Evolutionary conservation across 1,139 yeast species (phyloP), one percentile per base, ranked within the genome.

Genomic region (Suhomyces wounanorum): DNA sequence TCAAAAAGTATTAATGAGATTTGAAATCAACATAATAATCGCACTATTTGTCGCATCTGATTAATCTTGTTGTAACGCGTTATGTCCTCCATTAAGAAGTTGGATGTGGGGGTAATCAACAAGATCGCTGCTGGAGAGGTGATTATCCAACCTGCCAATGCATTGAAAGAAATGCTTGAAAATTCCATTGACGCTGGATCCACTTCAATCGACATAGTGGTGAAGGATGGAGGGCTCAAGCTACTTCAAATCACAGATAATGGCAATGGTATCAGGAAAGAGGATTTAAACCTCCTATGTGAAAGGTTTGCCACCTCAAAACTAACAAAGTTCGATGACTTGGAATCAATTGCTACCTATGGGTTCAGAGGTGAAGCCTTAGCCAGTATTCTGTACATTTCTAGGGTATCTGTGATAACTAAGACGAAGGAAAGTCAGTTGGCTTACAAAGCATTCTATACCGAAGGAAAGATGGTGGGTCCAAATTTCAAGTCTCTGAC

Each of bases 51-150:
- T 17, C 47, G 47, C 36, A 44, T 23, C 39, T 11, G 33, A 13
- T 40, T 14, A 14, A 14, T 9, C 13, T n/a, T 23, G 13, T 14
- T 8, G 16, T 3, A 21, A 31, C 44, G 40, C 46, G 36, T 11
- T 42, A 49, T 43, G 46, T 3, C 58, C 10, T 33, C 52, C n/a
- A 72, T 71, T 41, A 63, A 72, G 60, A 76, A 80, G 47, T 77
- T 90, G 11, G 91, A 85, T 38, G 71, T 71, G 26, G 63, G 80
- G 3, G 98, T 92, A 33, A 89, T 95, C 48, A 92, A 90, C 66
- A 81, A 87, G 53, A 94, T 95, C 28, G 99, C 99, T 0, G 99
- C 99, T 1, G 99, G 99, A 0, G 99, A 95, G 70, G 90, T 95
- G 69, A 89, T 95, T 52, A 81, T 92, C 35, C 95, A 92, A 8